Evolutionary conservation across 2,329 filamentous ascomycete genomes (phyloP).

Genomic region (Pezizomycotina sp.): DNA sequence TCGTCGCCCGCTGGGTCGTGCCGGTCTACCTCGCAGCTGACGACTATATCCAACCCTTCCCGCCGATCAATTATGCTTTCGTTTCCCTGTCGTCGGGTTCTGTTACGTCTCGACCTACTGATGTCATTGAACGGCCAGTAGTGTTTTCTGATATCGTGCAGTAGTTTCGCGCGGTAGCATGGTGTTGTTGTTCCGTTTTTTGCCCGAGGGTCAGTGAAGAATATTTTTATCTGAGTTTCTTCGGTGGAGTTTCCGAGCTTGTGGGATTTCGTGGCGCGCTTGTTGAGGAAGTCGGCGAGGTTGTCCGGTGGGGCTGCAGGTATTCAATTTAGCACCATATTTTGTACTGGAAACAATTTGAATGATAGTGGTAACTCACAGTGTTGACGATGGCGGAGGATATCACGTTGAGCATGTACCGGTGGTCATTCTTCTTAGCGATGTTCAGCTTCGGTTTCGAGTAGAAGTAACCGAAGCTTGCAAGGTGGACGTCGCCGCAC

Average conservation of each 20-base stretch:
- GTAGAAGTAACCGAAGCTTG: conserved; percentile 85
- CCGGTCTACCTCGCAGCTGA: conserved; percentile 79
- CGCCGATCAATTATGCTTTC: conserved; percentile 30
- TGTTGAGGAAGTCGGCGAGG: conserved; percentile 80
- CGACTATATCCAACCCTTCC: conserved; percentile 66
- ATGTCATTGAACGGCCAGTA: conserved; percentile 34
- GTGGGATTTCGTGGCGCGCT: conserved; percentile 63
- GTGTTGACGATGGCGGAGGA: conserved; percentile 89
- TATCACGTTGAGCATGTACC: conserved; percentile 93
- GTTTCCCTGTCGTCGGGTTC: conserved; percentile 15
- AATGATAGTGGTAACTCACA: conserved; percentile 32
- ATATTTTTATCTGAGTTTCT: conserved; percentile 91
- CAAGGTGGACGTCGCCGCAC: conserved; percentile 84
- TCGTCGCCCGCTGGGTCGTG: conserved; percentile 71
- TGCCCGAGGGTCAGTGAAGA: conserved; percentile 72
- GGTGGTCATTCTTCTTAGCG: conserved; percentile 75
- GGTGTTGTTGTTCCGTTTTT: conserved; percentile 68
- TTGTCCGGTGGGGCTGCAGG: conserved; percentile 17
- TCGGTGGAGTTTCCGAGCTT: conserved; percentile 64
- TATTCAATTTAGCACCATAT: neutral
- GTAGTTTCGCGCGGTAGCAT: conserved; percentile 73
- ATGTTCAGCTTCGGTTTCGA: conserved; percentile 70
- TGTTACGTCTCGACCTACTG: conserved; percentile 18
- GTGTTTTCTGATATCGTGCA: conserved; percentile 77
- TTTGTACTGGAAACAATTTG: conserved; percentile 50